Conservation (phyloP, 192 early-diverging fungal species). For the Rhizoclosmatium sp. region DNA sequence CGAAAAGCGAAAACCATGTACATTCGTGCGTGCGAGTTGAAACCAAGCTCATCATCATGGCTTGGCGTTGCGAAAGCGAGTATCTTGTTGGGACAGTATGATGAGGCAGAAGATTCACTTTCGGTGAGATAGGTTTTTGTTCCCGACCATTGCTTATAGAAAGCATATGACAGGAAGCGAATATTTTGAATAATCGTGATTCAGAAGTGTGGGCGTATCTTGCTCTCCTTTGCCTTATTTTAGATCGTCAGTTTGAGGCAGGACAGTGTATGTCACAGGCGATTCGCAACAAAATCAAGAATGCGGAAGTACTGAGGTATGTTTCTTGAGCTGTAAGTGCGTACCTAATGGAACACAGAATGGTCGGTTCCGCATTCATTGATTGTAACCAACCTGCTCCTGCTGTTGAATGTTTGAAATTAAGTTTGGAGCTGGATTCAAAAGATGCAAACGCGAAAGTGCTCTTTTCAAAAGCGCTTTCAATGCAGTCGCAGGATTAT, state of each 20-base stretch:
- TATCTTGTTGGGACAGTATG: conserved; percentile 53
- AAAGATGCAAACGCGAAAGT: conserved; percentile 22
- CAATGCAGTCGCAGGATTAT: conserved; percentile 14
- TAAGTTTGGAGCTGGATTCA: conserved; percentile 54
- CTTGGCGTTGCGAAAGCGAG: conserved; percentile 63
- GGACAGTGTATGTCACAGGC: conserved; percentile 63
- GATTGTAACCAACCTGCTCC: conserved; percentile 37
- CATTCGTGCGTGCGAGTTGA: conserved; percentile 52
- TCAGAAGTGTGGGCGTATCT: conserved; percentile 64
- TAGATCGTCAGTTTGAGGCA: conserved; percentile 57
- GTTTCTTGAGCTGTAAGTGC: neutral
- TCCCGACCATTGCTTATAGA: neutral
- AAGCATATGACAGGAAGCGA: conserved; percentile 58
- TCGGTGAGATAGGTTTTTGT: conserved; percentile 41
- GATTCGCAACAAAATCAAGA: conserved; percentile 54
- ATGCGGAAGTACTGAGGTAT: conserved; percentile 49
- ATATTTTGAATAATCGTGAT: conserved; percentile 64
- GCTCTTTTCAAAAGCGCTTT: conserved; percentile 22
- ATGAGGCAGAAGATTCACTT: conserved; percentile 64
- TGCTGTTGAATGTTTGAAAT: conserved; percentile 57
- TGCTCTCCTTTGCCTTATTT: conserved; percentile 52
- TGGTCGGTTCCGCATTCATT: conserved; percentile 45
- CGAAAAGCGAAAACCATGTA: conserved; percentile 61
- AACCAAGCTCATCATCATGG: conserved; percentile 54
- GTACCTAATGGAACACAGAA: conserved; percentile 20